Evolutionary conservation across 1,139 yeast species (phyloP).

Genomic region (Magnusiomyces sp.): DNA sequence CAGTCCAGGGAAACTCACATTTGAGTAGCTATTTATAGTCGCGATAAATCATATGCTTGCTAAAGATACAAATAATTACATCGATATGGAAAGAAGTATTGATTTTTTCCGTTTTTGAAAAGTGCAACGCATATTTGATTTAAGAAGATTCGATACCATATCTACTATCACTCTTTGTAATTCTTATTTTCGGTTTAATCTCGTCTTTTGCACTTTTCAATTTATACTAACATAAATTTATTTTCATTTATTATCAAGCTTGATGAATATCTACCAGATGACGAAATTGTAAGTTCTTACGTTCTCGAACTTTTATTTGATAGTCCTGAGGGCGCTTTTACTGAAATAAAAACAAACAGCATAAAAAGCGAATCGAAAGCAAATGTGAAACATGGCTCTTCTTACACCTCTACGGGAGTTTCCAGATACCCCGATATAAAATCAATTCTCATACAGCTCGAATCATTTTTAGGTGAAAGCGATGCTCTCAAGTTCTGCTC

Average conservation of each 20-base stretch:
- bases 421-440: conserved; percentile 15
- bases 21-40: neutral
- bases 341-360: conserved; percentile 14
- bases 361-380: no score
- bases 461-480: conserved; percentile 21
- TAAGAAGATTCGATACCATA: no score
- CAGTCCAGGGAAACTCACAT: neutral
- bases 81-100: no score
- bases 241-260: conserved; percentile 6
- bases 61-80: no score
- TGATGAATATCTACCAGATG: conserved; percentile 17
- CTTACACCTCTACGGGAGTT: no score
- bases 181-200: no score
- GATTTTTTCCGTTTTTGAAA: no score
- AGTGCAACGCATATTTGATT: no score
- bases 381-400: no score
- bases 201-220: neutral
- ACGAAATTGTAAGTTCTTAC: conserved; percentile 17
- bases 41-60: no score
- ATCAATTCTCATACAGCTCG: conserved; percentile 17
- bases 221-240: neutral
- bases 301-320: conserved; percentile 16
- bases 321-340: conserved; percentile 3
- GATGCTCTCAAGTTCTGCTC: conserved; percentile 19
- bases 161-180: no score